Base-by-base conservation (phyloP, 495 filamentous ascomycete species). In the Penicillium salamii region DNA sequence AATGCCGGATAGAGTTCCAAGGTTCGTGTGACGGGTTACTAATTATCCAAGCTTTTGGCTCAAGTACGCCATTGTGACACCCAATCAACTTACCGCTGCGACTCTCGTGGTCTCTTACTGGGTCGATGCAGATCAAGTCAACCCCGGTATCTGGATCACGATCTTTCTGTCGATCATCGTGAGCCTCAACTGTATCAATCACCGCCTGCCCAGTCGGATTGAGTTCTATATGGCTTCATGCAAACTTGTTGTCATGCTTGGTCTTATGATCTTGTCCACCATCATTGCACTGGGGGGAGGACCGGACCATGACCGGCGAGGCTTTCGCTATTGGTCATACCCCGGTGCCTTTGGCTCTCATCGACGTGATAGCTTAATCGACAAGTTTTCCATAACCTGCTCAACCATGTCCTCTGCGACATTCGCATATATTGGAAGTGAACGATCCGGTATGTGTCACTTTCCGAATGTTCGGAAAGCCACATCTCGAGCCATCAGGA, bases 371-470 rank as follows among this genome's bases (percentile, higher is more conserved):
- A 23, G 18, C 9, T 39, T 47, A 20, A 31, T 55, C 7, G 75
- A 62, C 7, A 63, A 79, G 9, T 86, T 91, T 62, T 71, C 89
- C 21, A 49, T 79, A 12, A 73, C 90, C n/a, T 92, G 87, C 78
- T 79, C 80, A 12, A 83, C 84, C 9, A 71, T 91, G 42, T 82
- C 89, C 43, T 84, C 82, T 43, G 87, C 88, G 6, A 86, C 83
- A 3, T 91, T 92, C 50, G 86, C 89, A 19, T 92, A 89, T 55
- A 73, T 90, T 31, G 88, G 89, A 31, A 91, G 89, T 12, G 91
- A 96, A 69, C 75, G 91, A 20, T 82, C 93, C 43, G 90, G 82
- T 42, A 74, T 84, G 17, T 68, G 78, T 7, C 88, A 92, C 67
- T 82, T 85, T 18, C 75, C 75, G 9, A 87, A 89, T 63, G 86